These are phyloP conservation scores for Glycine tomentella DNA, from an alignment of 306 rosid species.

Conservation along the genomic window DNA sequence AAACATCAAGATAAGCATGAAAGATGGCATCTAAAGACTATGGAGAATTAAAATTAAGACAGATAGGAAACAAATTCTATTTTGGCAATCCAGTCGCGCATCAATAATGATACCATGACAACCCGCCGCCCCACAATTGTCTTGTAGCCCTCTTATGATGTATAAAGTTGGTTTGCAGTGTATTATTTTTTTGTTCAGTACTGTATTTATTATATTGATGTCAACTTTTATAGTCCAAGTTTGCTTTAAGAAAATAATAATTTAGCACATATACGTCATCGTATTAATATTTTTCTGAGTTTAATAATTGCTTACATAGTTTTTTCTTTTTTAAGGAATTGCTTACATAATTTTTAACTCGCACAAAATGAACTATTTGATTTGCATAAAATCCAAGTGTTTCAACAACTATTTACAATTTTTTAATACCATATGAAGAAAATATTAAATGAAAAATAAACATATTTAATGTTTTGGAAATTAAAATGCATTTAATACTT, in stretches of 20 bases:
- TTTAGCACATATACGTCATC: background rate
- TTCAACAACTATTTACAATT: too few relatives aligned
- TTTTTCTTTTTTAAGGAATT: too few relatives aligned
- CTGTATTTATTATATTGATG: background rate
- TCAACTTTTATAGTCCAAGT: slow-evolving; percentile 7
- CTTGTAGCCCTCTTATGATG: background rate
- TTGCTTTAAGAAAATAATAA: background rate
- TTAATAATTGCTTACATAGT: background rate
- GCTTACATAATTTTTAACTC: too few relatives aligned
- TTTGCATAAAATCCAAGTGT: too few relatives aligned
- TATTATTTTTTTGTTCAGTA: background rate
- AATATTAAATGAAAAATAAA: too few relatives aligned
- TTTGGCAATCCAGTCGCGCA: slow-evolving; percentile 23
- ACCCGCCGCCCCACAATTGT: too few relatives aligned
- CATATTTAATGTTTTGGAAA: too few relatives aligned
- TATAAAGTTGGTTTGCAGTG: slow-evolving; percentile 10
- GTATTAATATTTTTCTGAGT: background rate
- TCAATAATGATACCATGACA: too few relatives aligned
- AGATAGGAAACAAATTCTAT: slow-evolving; percentile 39
- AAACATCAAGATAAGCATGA: slow-evolving; percentile 93
- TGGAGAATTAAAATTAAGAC: slow-evolving; percentile 51
- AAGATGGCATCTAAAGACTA: slow-evolving; percentile 68
- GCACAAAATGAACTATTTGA: too few relatives aligned
- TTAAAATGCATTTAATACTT: too few relatives aligned
- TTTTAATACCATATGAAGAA: too few relatives aligned